These are phyloP conservation scores for Moringa oleifera DNA, from an alignment of 345 rosid genomes.

Conservation along the genomic window DNA sequence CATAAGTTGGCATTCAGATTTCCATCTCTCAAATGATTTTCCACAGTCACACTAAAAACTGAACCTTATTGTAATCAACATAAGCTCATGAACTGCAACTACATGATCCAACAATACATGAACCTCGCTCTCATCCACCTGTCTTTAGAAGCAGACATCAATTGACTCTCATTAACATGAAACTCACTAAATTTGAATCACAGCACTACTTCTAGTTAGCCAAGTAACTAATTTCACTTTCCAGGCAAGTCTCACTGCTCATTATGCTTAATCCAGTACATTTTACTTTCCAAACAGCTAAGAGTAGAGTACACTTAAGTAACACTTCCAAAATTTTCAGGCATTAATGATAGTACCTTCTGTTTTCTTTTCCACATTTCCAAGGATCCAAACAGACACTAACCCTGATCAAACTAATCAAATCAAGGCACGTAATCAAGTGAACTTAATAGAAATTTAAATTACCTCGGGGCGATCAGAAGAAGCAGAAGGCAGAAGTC, in stretches of 20 bases:
- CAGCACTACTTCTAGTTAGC: neutral
- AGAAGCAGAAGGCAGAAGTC: conserved; percentile 59
- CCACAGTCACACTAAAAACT: neutral
- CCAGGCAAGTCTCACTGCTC: neutral
- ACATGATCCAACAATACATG: neutral
- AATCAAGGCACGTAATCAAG: neutral
- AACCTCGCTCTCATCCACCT: no score
- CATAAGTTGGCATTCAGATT: no score
- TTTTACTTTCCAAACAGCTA: no score
- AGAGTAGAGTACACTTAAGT: no score
- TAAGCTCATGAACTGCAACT: neutral
- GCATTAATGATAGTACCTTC: no score
- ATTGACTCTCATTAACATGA: neutral
- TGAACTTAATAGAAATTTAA: no score
- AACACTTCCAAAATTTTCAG: no score
- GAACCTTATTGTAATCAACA: neutral
- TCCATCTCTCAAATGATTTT: neutral
- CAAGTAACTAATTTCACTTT: neutral
- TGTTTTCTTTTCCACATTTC: no score
- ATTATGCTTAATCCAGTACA: neutral
- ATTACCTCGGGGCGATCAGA: conserved; percentile 90
- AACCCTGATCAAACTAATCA: neutral
- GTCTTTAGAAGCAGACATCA: neutral
- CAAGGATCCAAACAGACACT: neutral
- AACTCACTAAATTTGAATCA: neutral